Base-by-base conservation (phyloP, 805 yeast species). In the Wickerhamomyces subpelliculosus region DNA sequence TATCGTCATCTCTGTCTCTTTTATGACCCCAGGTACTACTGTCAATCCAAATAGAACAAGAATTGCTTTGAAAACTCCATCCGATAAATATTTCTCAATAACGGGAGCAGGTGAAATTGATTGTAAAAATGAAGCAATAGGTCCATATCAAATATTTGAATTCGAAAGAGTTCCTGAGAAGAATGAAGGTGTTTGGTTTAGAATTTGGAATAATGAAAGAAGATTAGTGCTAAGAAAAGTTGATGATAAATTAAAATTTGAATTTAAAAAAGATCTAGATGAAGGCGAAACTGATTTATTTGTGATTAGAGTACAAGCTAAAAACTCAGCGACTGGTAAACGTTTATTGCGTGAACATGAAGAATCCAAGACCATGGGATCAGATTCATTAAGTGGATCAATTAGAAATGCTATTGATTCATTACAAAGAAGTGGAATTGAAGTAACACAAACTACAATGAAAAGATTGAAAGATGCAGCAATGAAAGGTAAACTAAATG, bases 41-140 rank as follows among this genome's bases (percentile, higher is more conserved):
- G 39, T 20, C 11, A 21, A 38, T 8, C 46, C 42, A 11, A 37
- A 43, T 10, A 37, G 42, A 16, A 35, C 44, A 2, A 40, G 29
- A 25, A 30, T 57, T 21, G 52, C 67, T 0, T 36, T 64, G 32
- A 61, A 59, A 39, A 47, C 57, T 3, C 37, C 51, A 8, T 31
- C 42, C 16, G 62, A 60, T 1, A 54, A 51, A 34, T 64, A 57
- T 38, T 41, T 48, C 17, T 30, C 47, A 13, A 40, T 44, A 8
- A 44, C 41, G 18, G 20, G 30, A 8, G n/a, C 18, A 18, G 57
- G 51, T 6, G 14, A 20, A 0, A 34, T 56, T 4, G 52, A 47
- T 21, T 61, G 60, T 27, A 48, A 51, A 17, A 44, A 57, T 24
- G 56, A 55, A 13, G 67, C 69, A 1, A 55, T 64, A 18, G 59